Base-by-base conservation (phyloP, 2,329 filamentous ascomycete species). In the Berkeleyomyces basicola region DNA sequence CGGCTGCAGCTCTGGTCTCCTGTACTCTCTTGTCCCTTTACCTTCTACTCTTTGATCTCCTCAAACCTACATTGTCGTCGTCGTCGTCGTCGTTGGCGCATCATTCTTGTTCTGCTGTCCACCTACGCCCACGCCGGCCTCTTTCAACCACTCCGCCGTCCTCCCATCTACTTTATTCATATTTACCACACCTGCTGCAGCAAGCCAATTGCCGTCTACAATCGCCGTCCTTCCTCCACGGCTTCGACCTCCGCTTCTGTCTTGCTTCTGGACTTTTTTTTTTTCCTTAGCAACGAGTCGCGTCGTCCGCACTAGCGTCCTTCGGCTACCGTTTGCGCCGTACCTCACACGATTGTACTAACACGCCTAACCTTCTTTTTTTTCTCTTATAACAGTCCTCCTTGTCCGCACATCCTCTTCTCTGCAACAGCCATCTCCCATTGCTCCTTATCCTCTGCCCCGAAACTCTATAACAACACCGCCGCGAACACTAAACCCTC, bases 301-400 rank as follows among this genome's bases (percentile, higher is more conserved):
- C 31, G 49, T 36, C 23, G 33, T 53, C 49, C 49, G 49, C 49
- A 53, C 49, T 53, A 53, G 49, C 49, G 49, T 36, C 49, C n/a
- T 53, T 23, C 14, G 9, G 14, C 7, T 36, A 37, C 49, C 33
- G 7, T 33, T 53, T 53, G 49, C 49, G 49, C 49, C 9, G 49
- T 33, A 9, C 37, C 33, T 36, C n/a, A 55, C 11, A 33, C 36
- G 33, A 62, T 43, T 42, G 39, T 16, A 55, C 9, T 51, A 46
- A 60, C 46, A 47, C 43, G 40, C 46, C 51, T 43, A 42, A 46
- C 33, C 43, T 53, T 60, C 63, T 63, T 63, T 62, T 63, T 62
- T 65, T 59, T 58, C 43, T 61, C 61, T 43, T 66, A 55, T 51
- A 53, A 61, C 63, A 40, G 57, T 55, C 58, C 58, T 61, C 58